phyloP scores from a whole-genome alignment of 2,329 filamentous ascomycete species.

The Apiospora arundinis region DNA sequence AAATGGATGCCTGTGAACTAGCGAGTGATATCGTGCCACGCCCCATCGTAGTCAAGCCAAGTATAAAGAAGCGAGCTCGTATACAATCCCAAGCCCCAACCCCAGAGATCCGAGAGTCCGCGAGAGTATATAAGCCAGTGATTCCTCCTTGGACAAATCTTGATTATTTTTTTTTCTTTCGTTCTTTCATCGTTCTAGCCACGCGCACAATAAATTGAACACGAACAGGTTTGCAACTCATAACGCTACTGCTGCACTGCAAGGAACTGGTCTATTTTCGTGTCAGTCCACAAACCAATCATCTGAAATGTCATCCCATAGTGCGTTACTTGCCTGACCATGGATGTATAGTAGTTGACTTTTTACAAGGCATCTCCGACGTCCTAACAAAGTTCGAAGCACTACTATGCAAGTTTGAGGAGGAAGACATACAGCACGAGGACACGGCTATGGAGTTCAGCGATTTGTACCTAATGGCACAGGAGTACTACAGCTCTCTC shows the following conservation, averaged over 20 bases:
- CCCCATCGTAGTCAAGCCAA: neutral
- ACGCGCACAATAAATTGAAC: neutral
- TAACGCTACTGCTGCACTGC: neutral
- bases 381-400: constrained; percentile 1
- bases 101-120: neutral
- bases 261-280: neutral
- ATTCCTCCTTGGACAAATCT: neutral
- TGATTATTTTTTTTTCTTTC: neutral
- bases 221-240: neutral
- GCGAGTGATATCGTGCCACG: neutral
- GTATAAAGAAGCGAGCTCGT: neutral
- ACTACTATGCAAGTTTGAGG: neutral
- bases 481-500: neutral
- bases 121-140: neutral
- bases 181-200: neutral
- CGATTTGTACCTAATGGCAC: constrained; percentile 1
- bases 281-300: neutral
- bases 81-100: neutral
- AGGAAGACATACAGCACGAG: too few relatives aligned
- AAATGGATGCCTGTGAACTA: neutral
- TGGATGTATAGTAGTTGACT: neutral
- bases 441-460: constrained; percentile 1
- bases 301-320: neutral
- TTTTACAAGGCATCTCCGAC: neutral
- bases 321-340: neutral